Conservation (phyloP, 768 basidiomycete genomes). For the Pulveroboletus sp. region DNA sequence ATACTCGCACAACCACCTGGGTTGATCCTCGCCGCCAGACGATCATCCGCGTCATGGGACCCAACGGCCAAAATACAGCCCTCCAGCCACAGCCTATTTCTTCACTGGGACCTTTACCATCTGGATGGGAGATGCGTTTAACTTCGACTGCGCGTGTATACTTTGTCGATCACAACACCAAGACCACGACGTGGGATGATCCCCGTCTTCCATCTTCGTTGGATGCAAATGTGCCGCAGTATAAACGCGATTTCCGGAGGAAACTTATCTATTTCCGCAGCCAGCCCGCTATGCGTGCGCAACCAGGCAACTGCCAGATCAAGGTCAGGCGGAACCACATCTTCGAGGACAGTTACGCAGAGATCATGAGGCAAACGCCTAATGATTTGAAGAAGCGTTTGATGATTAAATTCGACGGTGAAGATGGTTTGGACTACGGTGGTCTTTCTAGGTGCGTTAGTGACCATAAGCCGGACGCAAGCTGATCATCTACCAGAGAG, state of each 20-base stretch:
- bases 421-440: constrained; percentile 98
- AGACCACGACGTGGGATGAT: constrained; percentile 99
- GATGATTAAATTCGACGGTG: constrained; percentile 99
- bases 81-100: constrained; percentile 94
- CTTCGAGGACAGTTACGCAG: constrained; percentile 98
- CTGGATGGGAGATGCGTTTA: constrained; percentile 99
- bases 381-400: constrained; percentile 97
- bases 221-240: constrained; percentile 96
- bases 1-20: constrained; percentile 99
- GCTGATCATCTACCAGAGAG: constrained; percentile 55
- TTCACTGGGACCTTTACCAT: constrained; percentile 93
- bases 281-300: constrained; percentile 96
- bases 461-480: not conserved
- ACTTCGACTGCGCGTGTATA: constrained; percentile 97
- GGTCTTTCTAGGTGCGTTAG: constrained; percentile 82
- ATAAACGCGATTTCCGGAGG: constrained; percentile 98
- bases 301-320: constrained; percentile 98
- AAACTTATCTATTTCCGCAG: constrained; percentile 99
- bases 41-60: constrained; percentile 94
- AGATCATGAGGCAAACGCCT: constrained; percentile 99
- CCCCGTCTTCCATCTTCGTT: constrained; percentile 92
- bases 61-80: constrained; percentile 80
- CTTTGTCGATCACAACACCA: constrained; percentile 99
- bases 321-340: constrained; percentile 98
- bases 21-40: constrained; percentile 97